Conservation (phyloP, 2,329 filamentous ascomycete genomes). For the Nemania serpens region DNA sequence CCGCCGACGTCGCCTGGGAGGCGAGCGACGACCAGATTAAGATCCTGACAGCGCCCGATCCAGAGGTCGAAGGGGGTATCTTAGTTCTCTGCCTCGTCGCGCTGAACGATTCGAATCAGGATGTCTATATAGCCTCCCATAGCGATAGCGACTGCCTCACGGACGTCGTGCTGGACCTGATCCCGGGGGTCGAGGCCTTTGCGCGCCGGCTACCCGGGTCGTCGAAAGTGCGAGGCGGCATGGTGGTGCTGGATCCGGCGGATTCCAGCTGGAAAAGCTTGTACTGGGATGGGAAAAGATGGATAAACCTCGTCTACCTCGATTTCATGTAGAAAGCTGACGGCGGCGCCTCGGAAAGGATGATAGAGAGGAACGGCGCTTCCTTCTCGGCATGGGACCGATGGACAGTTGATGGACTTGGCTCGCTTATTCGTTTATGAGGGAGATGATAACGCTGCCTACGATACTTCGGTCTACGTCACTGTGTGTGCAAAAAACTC, state of each 20-base stretch:
- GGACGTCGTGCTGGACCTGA: slow-evolving; percentile 17
- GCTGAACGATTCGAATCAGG: slow-evolving; percentile 5
- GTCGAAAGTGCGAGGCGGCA: slow-evolving; percentile 17
- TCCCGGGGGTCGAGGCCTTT: slow-evolving; percentile 26
- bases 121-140: slow-evolving; percentile 21
- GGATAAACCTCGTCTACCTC: slow-evolving; percentile 30
- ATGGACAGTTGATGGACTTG: background rate
- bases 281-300: slow-evolving; percentile 31
- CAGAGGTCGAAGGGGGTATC: slow-evolving; percentile 24
- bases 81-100: slow-evolving; percentile 28
- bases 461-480: background rate
- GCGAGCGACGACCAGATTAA: slow-evolving; percentile 17
- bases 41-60: slow-evolving; percentile 28
- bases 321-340: background rate
- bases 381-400: background rate
- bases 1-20: slow-evolving; percentile 6
- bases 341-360: background rate
- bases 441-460: background rate
- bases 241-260: slow-evolving; percentile 20
- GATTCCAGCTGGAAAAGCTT: slow-evolving; percentile 27
- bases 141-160: slow-evolving; percentile 13
- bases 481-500: background rate
- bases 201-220: background rate
- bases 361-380: background rate
- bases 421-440: background rate